These are phyloP conservation scores for Agrocybe chaxingu DNA, from an alignment of 768 basidiomycete species.

Conservation along the genomic window DNA sequence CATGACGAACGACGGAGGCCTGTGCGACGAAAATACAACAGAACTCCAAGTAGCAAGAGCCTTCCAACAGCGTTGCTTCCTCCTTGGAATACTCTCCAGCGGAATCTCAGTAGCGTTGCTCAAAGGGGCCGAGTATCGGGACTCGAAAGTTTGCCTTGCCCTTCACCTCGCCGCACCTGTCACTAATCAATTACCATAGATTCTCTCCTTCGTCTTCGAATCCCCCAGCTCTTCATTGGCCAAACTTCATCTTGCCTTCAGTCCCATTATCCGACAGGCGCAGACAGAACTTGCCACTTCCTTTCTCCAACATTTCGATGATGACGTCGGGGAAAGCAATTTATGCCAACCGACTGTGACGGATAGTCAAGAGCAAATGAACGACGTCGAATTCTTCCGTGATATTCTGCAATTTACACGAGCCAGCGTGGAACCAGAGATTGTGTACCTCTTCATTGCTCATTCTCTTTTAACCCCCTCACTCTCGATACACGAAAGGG, in stretches of 20 bases:
- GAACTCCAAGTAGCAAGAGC: conserved; percentile 19
- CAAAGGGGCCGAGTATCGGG: conserved; percentile 53
- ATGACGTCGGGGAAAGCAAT: neutral
- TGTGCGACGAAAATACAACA: conserved; percentile 11
- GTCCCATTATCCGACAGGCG: too few species aligned
- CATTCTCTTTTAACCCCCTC: conserved; percentile 31
- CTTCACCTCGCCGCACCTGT: neutral
- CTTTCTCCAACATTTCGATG: too few species aligned
- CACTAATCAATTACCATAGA: conserved; percentile 29
- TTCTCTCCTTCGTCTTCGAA: conserved; percentile 57
- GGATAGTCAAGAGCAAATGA: neutral
- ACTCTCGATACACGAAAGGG: conserved; percentile 37
- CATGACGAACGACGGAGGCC: conserved; percentile 53
- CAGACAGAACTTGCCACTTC: too few species aligned
- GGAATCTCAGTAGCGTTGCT: conserved; percentile 52
- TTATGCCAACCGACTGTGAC: neutral
- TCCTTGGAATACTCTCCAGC: conserved; percentile 45
- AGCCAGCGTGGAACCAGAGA: conserved; percentile 10
- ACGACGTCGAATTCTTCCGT: conserved; percentile 1
- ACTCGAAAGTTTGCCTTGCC: conserved; percentile 49
- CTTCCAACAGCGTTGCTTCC: conserved; percentile 46
- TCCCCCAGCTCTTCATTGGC: conserved; percentile 1
- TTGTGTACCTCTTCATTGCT: conserved; percentile 21
- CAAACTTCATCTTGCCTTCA: too few species aligned
- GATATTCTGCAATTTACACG: neutral